Conservation (phyloP, 164 flowering plant genomes). For the grape (Vitis vinifera) region ASM3070453v1 NC_081808.1:4925001-4925500, state of each 20-base stretch:
- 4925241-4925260: not conserved
- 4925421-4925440: too few species aligned
- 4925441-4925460: too few species aligned
- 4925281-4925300: not conserved
- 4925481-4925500: not conserved
- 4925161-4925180: too few species aligned
- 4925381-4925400: not conserved
- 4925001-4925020: slow-evolving; percentile 30
- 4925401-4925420: not conserved
- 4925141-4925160: too few species aligned
- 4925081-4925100: not conserved
- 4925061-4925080: slow-evolving; percentile 58
- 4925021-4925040: slow-evolving; percentile 80
- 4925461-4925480: too few species aligned
- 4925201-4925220: not conserved
- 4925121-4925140: too few species aligned
- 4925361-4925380: not conserved
- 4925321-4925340: not conserved
- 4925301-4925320: not conserved
- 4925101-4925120: too few species aligned
- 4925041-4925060: slow-evolving; percentile 94
- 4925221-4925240: not conserved
- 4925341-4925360: not conserved
- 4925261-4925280: not conserved
- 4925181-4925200: too few species aligned